These are phyloP conservation scores for Chimonanthus salicifolius DNA, from an alignment of 164 flowering plant genomes.

Conservation along the genomic window DNA sequence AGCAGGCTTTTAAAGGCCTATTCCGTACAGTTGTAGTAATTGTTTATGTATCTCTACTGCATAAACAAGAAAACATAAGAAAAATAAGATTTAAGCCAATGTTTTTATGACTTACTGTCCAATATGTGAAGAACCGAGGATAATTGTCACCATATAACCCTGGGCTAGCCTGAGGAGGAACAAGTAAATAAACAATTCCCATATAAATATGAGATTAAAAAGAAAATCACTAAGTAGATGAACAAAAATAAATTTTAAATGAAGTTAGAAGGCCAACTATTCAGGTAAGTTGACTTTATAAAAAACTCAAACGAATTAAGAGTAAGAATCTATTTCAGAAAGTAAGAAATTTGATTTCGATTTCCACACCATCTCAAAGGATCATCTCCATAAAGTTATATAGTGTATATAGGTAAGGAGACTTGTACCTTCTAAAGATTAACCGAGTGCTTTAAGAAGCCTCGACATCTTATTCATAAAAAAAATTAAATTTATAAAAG, in stretches of 20 bases:
- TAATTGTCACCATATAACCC: constrained; percentile 83
- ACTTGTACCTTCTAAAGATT: too few species aligned
- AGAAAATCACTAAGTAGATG: too few species aligned
- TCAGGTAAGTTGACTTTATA: neutral
- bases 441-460: too few species aligned
- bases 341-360: neutral
- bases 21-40: too few species aligned
- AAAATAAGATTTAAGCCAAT: neutral
- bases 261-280: neutral
- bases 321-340: neutral
- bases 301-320: neutral
- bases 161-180: constrained; percentile 75
- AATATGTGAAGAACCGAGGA: constrained; percentile 96
- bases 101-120: constrained; percentile 72
- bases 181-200: neutral
- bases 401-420: neutral
- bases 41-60: neutral
- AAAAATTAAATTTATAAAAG: too few species aligned
- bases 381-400: neutral
- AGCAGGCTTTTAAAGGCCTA: too few species aligned
- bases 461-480: neutral
- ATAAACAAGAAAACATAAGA: neutral
- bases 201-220: too few species aligned
- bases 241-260: neutral
- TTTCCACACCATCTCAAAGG: neutral